A percentile compares a stretch with the other conserved stretches of the same genome.
These are phyloP conservation scores for Penicillium lividum DNA, from an alignment of 495 filamentous ascomycete species.

Conservation along the genomic window DNA sequence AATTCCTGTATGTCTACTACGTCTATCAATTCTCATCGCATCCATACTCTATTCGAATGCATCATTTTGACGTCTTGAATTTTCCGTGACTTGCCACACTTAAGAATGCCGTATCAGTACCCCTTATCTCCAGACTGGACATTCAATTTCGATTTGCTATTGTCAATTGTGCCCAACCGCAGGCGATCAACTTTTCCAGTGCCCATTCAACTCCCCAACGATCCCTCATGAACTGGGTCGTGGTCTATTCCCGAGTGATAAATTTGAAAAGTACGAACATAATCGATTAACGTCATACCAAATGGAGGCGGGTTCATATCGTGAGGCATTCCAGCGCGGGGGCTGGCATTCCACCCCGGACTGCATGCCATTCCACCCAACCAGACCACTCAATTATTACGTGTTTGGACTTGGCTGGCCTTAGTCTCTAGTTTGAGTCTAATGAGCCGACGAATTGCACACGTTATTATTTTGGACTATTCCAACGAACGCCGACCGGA, in stretches of 20 bases:
- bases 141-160: background rate
- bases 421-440: background rate
- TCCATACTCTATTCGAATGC: background rate
- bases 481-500: constrained; percentile 4
- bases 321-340: constrained; percentile 25
- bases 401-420: constrained; percentile 19
- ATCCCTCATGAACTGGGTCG: too few relatives aligned
- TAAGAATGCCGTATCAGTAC: constrained; percentile 16
- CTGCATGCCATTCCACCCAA: constrained; percentile 36
- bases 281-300: constrained; percentile 29
- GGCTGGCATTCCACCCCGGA: constrained; percentile 37
- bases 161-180: too few relatives aligned
- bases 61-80: constrained; percentile 5
- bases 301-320: constrained; percentile 22
- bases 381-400: constrained; percentile 32
- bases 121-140: background rate
- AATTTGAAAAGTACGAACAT: background rate
- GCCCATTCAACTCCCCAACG: background rate
- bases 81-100: constrained; percentile 15
- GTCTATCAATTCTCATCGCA: background rate
- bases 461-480: constrained; percentile 10
- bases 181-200: too few relatives aligned
- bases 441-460: constrained; percentile 14
- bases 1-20: too few relatives aligned
- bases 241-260: background rate